Evolutionary conservation across 345 rosid genomes (phyloP).

Genomic region (Pseudoturritis turrita): DNA sequence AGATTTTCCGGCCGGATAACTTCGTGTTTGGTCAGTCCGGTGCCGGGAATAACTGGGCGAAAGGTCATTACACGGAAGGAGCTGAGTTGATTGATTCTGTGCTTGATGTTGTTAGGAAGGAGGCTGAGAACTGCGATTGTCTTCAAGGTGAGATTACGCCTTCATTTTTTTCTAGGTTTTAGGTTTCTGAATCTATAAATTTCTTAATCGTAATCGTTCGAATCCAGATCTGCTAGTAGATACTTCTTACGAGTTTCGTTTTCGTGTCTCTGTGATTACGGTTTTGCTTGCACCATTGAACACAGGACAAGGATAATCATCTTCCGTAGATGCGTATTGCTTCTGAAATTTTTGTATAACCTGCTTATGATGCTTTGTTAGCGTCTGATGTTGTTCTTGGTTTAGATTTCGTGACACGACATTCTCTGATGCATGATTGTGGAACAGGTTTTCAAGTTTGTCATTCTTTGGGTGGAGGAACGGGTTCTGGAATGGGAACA

Average conservation of each 20-base stretch:
- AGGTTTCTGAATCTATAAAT: background rate
- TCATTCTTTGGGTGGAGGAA: constrained; percentile 34
- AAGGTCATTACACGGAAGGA: constrained; percentile 32
- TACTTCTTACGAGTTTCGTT: background rate
- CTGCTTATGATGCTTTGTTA: background rate
- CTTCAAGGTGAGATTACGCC: constrained; percentile 24
- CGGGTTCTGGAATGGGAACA: constrained; percentile 37
- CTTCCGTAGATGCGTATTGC: background rate
- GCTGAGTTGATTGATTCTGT: constrained; percentile 30
- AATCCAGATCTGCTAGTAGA: constrained; percentile 15
- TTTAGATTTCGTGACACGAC: background rate
- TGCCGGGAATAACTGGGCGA: constrained; percentile 32
- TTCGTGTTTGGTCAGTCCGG: constrained; percentile 31
- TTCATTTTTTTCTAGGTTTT: constrained; percentile 8
- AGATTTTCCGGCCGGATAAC: constrained; percentile 30
- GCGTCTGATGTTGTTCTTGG: background rate
- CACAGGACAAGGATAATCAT: background rate
- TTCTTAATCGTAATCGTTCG: background rate
- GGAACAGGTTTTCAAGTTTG: constrained; percentile 32
- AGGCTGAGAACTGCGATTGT: constrained; percentile 33
- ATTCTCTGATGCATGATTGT: background rate
- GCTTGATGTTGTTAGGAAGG: constrained; percentile 31
- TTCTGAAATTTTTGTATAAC: background rate
- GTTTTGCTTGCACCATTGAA: background rate
- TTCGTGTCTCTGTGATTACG: background rate